A percentile compares a stretch with the other conserved stretches of the same genome.
Evolutionary conservation across 257 asterid species (phyloP).

Genomic region (Solanum pimpinellifolium): DNA sequence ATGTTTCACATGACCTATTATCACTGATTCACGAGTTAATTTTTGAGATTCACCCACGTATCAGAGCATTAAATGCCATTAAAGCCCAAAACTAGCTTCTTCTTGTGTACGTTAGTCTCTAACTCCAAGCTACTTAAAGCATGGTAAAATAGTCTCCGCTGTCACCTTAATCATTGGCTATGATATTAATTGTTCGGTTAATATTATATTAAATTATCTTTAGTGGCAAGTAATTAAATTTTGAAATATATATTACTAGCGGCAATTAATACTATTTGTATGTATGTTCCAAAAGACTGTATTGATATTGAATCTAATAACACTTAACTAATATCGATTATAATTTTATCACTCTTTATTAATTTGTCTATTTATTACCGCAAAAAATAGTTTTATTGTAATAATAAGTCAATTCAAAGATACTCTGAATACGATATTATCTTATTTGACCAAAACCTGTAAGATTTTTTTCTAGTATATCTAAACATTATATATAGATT

Average conservation of each 20-base stretch:
- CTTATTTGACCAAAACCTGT: background rate
- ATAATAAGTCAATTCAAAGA: background rate
- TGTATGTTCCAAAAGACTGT: no score
- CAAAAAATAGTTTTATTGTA: no score
- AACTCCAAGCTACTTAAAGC: background rate
- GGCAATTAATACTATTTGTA: no score
- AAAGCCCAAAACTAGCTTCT: background rate
- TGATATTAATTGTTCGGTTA: background rate
- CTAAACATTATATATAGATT: no score
- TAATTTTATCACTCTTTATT: no score
- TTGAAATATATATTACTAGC: no score
- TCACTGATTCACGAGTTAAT: background rate
- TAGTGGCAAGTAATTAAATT: no score
- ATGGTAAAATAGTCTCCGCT: background rate
- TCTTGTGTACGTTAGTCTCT: background rate
- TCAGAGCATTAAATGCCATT: no score
- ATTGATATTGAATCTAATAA: no score
- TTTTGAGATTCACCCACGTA: background rate
- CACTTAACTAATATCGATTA: fast-evolving
- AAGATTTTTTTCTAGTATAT: background rate
- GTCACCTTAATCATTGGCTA: background rate
- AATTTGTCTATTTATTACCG: no score
- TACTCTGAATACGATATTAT: background rate
- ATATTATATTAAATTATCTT: no score
- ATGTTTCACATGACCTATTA: background rate